These are phyloP conservation scores for Malus asiatica DNA, from an alignment of 306 rosid species.

Conservation along the genomic window DNA sequence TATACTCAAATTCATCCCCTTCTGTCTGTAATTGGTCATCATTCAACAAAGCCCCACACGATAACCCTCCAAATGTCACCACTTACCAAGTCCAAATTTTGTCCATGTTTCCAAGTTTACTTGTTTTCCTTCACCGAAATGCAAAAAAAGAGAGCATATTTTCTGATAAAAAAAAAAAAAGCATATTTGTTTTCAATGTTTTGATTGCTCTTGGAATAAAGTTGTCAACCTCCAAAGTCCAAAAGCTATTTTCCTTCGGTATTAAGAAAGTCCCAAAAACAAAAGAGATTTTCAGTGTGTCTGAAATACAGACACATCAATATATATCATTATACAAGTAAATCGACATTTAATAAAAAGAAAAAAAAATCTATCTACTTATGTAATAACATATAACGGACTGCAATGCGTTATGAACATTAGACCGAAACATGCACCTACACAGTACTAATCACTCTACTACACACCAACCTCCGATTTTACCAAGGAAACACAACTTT, in stretches of 20 bases:
- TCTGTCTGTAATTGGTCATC: neutral
- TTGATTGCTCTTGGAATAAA: neutral
- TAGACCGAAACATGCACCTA: neutral
- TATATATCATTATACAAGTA: too few species aligned
- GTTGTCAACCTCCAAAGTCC: neutral
- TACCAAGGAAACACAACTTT: too few species aligned
- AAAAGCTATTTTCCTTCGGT: neutral
- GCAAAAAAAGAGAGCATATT: neutral
- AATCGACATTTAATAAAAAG: too few species aligned
- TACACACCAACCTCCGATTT: too few species aligned
- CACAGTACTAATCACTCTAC: too few species aligned
- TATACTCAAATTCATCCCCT: too few species aligned
- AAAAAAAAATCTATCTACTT: accelerated
- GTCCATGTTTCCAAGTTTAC: too few species aligned
- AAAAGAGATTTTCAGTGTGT: too few species aligned
- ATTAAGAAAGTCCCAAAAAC: neutral
- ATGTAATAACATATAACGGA: accelerated
- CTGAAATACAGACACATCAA: too few species aligned
- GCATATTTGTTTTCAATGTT: neutral
- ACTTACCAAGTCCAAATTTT: neutral
- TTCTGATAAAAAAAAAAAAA: neutral
- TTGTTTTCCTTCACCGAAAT: neutral
- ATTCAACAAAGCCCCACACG: neutral
- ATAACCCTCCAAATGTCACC: neutral
- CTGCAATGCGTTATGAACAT: accelerated